These are phyloP conservation scores for Eucalyptus pauciflora DNA, from an alignment of 345 rosid species.

Conservation along the genomic window DNA sequence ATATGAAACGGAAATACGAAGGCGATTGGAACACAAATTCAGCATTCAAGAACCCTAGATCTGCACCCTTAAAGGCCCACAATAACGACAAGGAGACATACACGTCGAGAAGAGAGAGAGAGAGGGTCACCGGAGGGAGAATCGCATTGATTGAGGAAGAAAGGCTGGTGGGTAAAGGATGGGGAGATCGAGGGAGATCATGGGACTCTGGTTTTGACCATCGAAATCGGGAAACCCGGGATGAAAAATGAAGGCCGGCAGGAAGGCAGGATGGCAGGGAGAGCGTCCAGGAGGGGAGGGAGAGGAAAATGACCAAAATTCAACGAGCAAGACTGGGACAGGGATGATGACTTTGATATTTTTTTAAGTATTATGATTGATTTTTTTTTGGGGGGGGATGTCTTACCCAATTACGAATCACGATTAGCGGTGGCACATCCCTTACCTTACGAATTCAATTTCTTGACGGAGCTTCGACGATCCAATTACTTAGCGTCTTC, in stretches of 20 bases:
- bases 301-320: background rate
- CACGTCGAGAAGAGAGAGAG: background rate
- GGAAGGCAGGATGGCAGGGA: background rate
- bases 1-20: background rate
- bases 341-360: background rate
- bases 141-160: background rate
- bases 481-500: background rate
- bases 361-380: background rate
- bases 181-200: background rate
- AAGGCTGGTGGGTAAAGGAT: background rate
- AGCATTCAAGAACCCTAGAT: constrained; percentile 35
- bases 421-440: background rate
- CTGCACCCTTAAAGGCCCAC: constrained; percentile 1
- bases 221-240: background rate
- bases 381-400: background rate
- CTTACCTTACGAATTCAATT: background rate
- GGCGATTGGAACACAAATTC: background rate
- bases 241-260: background rate
- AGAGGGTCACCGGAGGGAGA: background rate
- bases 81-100: background rate
- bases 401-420: background rate
- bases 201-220: background rate
- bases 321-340: background rate
- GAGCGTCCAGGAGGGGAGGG: too few relatives aligned
- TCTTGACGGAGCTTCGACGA: background rate